Conservation (phyloP, 75 land plant genomes). For the Chamaecyparis obtusa region DNA sequence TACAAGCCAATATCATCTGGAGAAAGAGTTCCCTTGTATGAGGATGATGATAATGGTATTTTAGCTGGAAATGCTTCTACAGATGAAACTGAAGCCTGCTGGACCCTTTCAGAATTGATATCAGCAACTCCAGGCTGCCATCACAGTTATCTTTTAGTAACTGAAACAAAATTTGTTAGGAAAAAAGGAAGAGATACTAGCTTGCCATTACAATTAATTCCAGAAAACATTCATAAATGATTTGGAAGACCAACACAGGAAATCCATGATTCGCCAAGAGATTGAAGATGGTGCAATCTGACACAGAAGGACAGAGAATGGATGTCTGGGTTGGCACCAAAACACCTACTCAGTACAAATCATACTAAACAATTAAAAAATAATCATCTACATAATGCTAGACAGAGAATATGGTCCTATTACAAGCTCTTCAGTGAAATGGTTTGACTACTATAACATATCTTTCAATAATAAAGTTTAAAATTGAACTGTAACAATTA, state of each 20-base stretch:
- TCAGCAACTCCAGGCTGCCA: not conserved
- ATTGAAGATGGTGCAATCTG: not conserved
- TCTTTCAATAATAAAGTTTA: not conserved
- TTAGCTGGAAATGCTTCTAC: constrained; percentile 6
- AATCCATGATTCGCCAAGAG: not conserved
- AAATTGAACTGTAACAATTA: not conserved
- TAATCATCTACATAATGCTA: not conserved
- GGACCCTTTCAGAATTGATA: not conserved
- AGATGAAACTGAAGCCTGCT: not conserved
- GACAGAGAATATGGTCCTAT: not conserved
- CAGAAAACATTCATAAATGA: not conserved
- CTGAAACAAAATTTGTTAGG: not conserved
- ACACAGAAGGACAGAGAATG: not conserved
- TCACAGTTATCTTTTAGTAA: not conserved
- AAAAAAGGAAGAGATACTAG: not conserved
- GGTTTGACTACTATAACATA: not conserved
- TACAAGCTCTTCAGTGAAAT: not conserved
- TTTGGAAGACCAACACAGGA: not conserved
- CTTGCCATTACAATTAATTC: not conserved
- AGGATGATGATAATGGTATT: not conserved
- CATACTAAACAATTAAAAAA: not conserved
- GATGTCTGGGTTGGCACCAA: not conserved
- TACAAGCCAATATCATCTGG: not conserved
- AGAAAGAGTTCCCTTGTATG: not conserved
- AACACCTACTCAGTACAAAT: not conserved